A percentile compares a stretch with the other conserved stretches of the same genome.
Conservation (phyloP, 2,329 filamentous ascomycete species). For the Xenosphaeropsis pyriputrescens region DNA sequence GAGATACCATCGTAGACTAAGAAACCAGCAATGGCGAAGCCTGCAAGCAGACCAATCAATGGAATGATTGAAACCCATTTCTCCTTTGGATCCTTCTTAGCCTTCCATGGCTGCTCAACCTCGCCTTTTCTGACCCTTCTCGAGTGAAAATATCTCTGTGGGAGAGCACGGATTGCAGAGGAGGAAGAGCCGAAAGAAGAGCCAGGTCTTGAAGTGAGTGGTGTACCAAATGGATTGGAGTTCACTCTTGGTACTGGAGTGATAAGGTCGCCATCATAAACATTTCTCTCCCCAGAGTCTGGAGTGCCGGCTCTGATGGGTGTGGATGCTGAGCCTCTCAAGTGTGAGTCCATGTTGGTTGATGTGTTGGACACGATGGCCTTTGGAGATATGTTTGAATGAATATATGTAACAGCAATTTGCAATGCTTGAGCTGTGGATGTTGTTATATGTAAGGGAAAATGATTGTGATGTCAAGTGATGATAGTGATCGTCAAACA, state of each 20-base stretch:
- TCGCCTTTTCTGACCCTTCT: conserved; percentile 58
- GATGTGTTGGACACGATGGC: too few species aligned
- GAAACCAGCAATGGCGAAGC: conserved; percentile 52
- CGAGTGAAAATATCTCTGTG: conserved; percentile 50
- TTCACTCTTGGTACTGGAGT: conserved; percentile 8
- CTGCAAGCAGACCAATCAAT: conserved; percentile 53
- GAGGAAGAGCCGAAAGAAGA: conserved; percentile 23
- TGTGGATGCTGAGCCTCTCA: conserved; percentile 14
- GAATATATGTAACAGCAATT: too few species aligned
- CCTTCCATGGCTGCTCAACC: conserved; percentile 62
- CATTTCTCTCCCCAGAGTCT: conserved; percentile 6
- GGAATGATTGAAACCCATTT: conserved; percentile 81
- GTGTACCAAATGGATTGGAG: conserved; percentile 16
- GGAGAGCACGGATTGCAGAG: conserved; percentile 17
- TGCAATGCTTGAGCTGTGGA: too few species aligned
- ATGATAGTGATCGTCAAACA: too few species aligned
- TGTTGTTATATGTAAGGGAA: too few species aligned
- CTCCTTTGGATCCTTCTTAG: conserved; percentile 61
- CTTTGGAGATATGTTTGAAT: too few species aligned
- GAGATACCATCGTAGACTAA: conserved; percentile 62
- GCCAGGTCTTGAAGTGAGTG: conserved; percentile 25
- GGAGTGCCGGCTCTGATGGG: conserved; percentile 22
- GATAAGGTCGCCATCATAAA: conserved; percentile 10
- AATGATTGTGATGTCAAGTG: too few species aligned
- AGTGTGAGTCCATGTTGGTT: too few species aligned